Conservation (phyloP, 139 green algal genomes). For the Coelastrella sp. region DNA sequence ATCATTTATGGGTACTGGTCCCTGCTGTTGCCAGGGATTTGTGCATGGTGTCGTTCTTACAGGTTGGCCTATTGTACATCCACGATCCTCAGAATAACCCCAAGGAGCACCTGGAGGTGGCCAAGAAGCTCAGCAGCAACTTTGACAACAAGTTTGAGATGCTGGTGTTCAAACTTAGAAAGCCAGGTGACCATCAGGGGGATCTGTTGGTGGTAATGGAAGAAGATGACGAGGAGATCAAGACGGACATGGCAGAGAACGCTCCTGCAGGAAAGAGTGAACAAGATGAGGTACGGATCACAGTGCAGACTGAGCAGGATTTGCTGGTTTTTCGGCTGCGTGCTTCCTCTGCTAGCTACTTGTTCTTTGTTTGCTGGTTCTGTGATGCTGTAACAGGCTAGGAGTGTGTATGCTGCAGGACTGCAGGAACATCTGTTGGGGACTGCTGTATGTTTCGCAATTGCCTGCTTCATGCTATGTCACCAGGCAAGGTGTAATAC, state of each 20-base stretch:
- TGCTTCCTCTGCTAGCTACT: too few relatives aligned
- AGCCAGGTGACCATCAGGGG: not conserved
- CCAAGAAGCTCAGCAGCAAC: not conserved
- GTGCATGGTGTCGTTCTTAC: too few relatives aligned
- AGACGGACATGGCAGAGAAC: not conserved
- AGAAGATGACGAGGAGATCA: not conserved
- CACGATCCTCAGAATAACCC: slow-evolving; percentile 5
- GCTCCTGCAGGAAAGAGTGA: not conserved
- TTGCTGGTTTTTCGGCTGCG: not conserved
- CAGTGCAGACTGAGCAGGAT: not conserved
- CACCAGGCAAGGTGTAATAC: too few relatives aligned
- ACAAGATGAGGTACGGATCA: not conserved
- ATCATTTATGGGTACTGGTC: not conserved
- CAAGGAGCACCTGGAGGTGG: not conserved
- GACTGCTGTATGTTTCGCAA: too few relatives aligned
- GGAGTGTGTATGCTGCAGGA: too few relatives aligned
- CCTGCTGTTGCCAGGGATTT: not conserved
- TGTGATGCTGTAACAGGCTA: too few relatives aligned
- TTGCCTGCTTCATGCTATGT: too few relatives aligned
- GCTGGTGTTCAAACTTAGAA: slow-evolving; percentile 18
- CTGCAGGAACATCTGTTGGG: too few relatives aligned
- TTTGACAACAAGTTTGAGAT: not conserved
- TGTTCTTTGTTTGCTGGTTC: too few relatives aligned
- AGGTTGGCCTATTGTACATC: slow-evolving; percentile 40
- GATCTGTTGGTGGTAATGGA: slow-evolving; percentile 9